Evolutionary conservation across 108 stramenopile genomes (phyloP), one percentile per base, ranked within the genome.

Genomic region (Cyclotella distinguenda): DNA sequence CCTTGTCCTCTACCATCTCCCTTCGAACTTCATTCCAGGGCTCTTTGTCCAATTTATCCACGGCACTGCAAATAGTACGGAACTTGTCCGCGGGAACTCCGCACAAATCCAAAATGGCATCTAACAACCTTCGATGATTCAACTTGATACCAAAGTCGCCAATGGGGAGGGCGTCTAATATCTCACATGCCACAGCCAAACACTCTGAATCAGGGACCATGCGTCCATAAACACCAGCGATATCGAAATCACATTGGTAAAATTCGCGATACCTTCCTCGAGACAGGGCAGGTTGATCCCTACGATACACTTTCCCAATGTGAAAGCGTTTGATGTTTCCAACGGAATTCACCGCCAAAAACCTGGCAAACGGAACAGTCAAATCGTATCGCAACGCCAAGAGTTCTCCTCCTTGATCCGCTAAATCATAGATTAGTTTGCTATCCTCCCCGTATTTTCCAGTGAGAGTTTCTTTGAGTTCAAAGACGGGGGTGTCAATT

Each of bases 181-280:
- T 96, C 61, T 93, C 91, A 47, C 85, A 80, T n/a, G 83, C 92
- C 12, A 94, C 89, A 27, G 77, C 83, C 19, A 96, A 51, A 54
- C 90, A 89, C 53, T 96, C 95, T 10, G 93, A 84, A 67, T 96
- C 95, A 7, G 93, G 84, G 5, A 93, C 87, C 95, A 96, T 96
- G 22, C 85, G 62, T 9, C 74, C 79, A 58, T 85, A 85, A 35
- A 55, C 32, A 13, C 89, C 88, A 13, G 86, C 95, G 43, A 96
- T 87, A 69, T 96, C 95, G 51, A 95, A 94, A 59, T 96, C 95
- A 56, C 95, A 96, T 64, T 96, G 95, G 75, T 96, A 96, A 75
- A 96, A 96, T 56, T 96, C 95, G 42, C 95, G 85, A 70, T 93
- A 96, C 21, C 93, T 76, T 33, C 95, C 95, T 32, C 70, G 80